A percentile compares a stretch with the other conserved stretches of the same genome.
phyloP scores from a whole-genome alignment of 495 filamentous ascomycete species.

The Parathielavia appendiculata region DNA sequence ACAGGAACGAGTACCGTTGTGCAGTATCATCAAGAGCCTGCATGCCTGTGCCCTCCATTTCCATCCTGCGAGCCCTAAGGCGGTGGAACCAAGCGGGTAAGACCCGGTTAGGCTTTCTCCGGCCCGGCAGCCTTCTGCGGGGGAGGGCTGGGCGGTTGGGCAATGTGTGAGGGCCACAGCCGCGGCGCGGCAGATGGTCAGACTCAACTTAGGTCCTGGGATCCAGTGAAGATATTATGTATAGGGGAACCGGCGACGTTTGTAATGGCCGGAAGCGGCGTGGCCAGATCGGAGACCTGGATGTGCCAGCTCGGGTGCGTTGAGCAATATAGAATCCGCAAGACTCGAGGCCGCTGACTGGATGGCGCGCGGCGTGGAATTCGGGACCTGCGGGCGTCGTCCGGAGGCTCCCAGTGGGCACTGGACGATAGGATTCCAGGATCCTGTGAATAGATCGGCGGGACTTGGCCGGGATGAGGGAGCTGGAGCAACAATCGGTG shows the following conservation, averaged over 20 bases:
- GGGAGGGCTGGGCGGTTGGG: not conserved
- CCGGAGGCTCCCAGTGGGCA: not conserved
- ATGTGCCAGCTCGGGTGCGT: not conserved
- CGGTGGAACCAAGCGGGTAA: slow-evolving; percentile 13
- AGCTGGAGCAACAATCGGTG: not conserved
- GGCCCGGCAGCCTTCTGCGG: not conserved
- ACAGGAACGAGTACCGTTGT: slow-evolving; percentile 41
- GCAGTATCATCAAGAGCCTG: slow-evolving; percentile 42
- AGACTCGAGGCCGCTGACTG: not conserved
- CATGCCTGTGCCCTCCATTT: slow-evolving; percentile 31
- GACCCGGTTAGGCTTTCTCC: slow-evolving; percentile 4
- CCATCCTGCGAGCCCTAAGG: slow-evolving; percentile 20
- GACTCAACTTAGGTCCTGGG: not conserved
- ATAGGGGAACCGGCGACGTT: not conserved
- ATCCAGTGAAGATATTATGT: not conserved
- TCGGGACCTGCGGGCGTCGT: slow-evolving; percentile 1
- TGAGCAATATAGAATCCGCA: not conserved
- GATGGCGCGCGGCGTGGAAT: slow-evolving; percentile 9
- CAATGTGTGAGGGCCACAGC: not conserved
- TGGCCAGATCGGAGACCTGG: not conserved
- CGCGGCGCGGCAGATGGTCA: not conserved
- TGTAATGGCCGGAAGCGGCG: not conserved
- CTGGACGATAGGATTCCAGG: not conserved
- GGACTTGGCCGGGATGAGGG: slow-evolving; percentile 1
- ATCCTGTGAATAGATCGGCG: not conserved